phyloP scores from a whole-genome alignment of 225 moss, liverwort and hornwort species.

The Anthoceros angustus region DNA sequence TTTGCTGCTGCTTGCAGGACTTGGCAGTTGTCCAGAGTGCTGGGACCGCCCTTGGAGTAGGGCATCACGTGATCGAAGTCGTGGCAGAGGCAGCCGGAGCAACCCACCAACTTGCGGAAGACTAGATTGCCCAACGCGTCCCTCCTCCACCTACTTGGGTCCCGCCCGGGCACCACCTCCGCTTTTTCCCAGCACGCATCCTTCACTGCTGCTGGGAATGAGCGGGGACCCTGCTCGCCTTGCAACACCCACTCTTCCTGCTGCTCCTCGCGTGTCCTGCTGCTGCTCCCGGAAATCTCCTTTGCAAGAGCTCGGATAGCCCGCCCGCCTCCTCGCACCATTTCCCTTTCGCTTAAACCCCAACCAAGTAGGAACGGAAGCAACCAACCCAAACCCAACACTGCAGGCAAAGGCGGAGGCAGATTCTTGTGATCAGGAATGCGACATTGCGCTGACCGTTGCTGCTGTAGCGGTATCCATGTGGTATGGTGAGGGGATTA shows the following conservation, averaged over 20 bases:
- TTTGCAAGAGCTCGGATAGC: background rate
- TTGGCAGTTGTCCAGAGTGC: constrained; percentile 84
- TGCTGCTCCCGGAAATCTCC: background rate
- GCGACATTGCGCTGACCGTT: too few relatives aligned
- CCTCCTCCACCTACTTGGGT: constrained; percentile 73
- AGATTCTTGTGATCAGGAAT: too few relatives aligned
- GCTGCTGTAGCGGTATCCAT: too few relatives aligned
- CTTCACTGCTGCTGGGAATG: constrained; percentile 68
- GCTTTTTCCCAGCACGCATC: constrained; percentile 92
- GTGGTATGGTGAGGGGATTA: too few relatives aligned
- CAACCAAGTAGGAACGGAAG: too few relatives aligned
- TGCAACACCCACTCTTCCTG: background rate
- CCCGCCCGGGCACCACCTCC: constrained; percentile 55
- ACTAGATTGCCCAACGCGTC: constrained; percentile 73
- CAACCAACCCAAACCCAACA: too few relatives aligned
- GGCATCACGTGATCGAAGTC: constrained; percentile 78
- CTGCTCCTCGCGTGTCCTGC: constrained; percentile 4
- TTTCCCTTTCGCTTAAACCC: background rate
- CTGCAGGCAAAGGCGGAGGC: too few relatives aligned
- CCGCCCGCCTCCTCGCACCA: background rate
- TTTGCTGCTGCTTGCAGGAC: constrained; percentile 85
- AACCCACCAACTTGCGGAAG: constrained; percentile 65
- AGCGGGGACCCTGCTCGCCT: constrained; percentile 28
- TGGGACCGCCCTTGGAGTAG: constrained; percentile 82
- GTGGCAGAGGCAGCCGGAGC: constrained; percentile 86